Base-by-base conservation (phyloP, 1,284 basidiomycete genomes). In the Malassezia cuniculi region DNA sequence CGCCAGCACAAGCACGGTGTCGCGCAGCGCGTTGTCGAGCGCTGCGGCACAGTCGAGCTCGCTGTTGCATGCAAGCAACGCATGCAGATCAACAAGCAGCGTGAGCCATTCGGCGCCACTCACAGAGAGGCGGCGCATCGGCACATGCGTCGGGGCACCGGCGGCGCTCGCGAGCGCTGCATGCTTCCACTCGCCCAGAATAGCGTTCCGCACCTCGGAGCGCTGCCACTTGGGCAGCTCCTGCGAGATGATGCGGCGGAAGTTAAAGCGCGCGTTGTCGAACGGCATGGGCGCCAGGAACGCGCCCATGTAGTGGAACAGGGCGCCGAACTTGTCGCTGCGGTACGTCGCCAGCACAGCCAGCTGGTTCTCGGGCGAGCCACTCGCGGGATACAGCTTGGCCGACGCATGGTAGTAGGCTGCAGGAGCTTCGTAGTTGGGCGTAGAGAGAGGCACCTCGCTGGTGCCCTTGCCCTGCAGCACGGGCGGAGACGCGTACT, bases 341-440 rank as follows among this genome's bases (percentile, higher is more conserved):
- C 80, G 73, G 67, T 89, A 89, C 16, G 80, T 79, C 2, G 85
- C 78, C 19, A 97, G 75, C 33, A 95, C 87, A 1, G 89, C 90
- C 19, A 97, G 77, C 69, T 95, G 89, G 64, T 95, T 90, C 27
- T 81, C 90, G 1, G 90, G 78, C 57, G 90, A 87, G 37, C 62
- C 62, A 28, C 55, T 48, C 27, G 58, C 55, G 6, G 62, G 60
- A 20, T 61, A 31, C 21, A 65, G 35, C 18, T 54, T 39, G 20
- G 59, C 52, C 7, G 62, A 58, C 33, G 59, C 53, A 21, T 57
- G 54, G 47, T 65, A 65, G 32, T 54, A 59, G 1, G 32, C 47
- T 6, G 41, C 34, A 15, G 62, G n/a, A n/a, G n/a, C n/a, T n/a
- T 65, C 54, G 36, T 46, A 37, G 18, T 41, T 41, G 15, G 30